Conservation (phyloP, 2,329 filamentous ascomycete genomes). For the Beauveria sp. region DNA sequence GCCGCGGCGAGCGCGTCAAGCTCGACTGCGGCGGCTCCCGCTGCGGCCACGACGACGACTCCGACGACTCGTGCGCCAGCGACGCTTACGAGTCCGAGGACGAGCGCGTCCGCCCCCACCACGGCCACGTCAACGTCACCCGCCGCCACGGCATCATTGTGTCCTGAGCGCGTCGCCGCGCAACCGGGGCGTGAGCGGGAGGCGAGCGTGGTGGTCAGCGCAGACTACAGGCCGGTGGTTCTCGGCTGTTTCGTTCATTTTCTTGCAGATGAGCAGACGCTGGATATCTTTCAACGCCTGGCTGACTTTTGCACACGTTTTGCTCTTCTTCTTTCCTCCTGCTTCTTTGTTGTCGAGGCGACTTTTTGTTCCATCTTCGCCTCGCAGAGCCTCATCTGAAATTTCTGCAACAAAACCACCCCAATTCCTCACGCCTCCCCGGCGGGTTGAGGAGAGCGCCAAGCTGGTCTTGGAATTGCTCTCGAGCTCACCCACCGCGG, state of each 20-base stretch:
- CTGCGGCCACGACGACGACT: constrained; percentile 71
- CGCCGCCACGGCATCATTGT: constrained; percentile 60
- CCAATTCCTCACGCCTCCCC: constrained; percentile 20
- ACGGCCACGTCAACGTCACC: constrained; percentile 25
- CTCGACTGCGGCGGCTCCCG: constrained; percentile 87
- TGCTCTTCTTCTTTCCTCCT: constrained; percentile 13
- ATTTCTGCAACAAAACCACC: constrained; percentile 13
- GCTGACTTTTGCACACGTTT: constrained; percentile 15
- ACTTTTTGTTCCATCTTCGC: not conserved
- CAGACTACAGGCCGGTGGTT: constrained; percentile 16
- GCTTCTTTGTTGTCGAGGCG: constrained; percentile 22
- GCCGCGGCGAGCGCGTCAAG: constrained; percentile 86
- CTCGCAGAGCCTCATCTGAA: constrained; percentile 20
- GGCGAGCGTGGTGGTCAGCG: not conserved
- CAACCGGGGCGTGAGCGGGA: not conserved
- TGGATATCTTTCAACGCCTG: constrained; percentile 18
- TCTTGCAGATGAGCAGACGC: constrained; percentile 16
- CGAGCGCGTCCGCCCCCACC: constrained; percentile 32
- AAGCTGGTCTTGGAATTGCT: constrained; percentile 38
- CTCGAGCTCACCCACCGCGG: constrained; percentile 7
- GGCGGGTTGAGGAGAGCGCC: constrained; percentile 24
- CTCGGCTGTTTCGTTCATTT: not conserved
- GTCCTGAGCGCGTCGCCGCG: constrained; percentile 22
- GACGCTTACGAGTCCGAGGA: constrained; percentile 46
- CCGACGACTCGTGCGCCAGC: constrained; percentile 67